Base-by-base conservation (phyloP, 2,329 filamentous ascomycete species). In the Metarhizium sp. region DNA sequence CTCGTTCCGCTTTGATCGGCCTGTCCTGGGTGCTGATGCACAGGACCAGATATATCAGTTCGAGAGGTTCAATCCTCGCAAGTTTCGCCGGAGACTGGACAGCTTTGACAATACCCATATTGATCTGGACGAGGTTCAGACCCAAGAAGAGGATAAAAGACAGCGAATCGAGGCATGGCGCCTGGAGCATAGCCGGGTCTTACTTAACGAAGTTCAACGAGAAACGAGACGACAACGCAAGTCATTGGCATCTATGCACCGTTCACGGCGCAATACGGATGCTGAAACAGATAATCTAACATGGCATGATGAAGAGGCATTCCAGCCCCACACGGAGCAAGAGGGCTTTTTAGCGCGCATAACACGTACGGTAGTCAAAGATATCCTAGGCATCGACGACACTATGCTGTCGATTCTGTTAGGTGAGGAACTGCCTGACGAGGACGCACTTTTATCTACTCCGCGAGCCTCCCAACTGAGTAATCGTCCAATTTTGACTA, bases 351-450 rank as follows among this genome's bases (percentile, higher is more conserved):
- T 90, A 83, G 84, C 85, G 58, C 82, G 87, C 11, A 82, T 97
- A 51, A 95, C 92, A 2, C 83, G 88, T 56, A 90, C 86, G 63
- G 87, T 97, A 32, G 90, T 99, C 62, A 83, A 85, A 53, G 91
- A 96, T 66, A 74, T 99, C 47, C 88, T 97, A 67, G 92, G 92
- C 8, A 88, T 99, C 55, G 92, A 97, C 63, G 90, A 96, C 59
- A 81, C 82, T 51, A 76, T 94, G 20, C 78, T 99, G 8, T 88
- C 88, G 0, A 85, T 96, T 51, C 85, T 99, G 8, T 86, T 97
- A 55, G 94, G 94, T 13, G 91, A 96, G 67, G 75, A 82, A 2
- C 72, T 95, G 29, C 84, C 85, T 2, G 73, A 73, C 30, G 73
- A 76, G 30, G 71, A 78, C 42, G 71, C 77, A 57, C 59, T 78